Conservation (phyloP, 805 yeast genomes). For the Teunomyces panamensis region DNA sequence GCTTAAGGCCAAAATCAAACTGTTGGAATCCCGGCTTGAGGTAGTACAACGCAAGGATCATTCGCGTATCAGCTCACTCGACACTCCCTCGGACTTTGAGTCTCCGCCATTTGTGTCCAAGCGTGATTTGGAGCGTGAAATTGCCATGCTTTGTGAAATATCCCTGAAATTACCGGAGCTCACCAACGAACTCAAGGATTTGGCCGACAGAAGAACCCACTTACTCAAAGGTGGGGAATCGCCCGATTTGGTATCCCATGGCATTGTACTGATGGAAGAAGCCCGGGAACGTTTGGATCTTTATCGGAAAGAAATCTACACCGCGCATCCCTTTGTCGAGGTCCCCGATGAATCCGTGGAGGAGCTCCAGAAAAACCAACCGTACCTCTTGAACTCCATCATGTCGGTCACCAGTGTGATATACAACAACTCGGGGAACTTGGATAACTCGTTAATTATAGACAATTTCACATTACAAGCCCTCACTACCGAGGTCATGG, state of each 20-base stretch:
- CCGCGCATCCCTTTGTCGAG: constrained; percentile 55
- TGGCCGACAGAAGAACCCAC: constrained; percentile 41
- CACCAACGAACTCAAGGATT: constrained; percentile 45
- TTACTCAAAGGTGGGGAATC: constrained; percentile 23
- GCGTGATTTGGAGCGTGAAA: constrained; percentile 41
- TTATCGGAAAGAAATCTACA: constrained; percentile 48
- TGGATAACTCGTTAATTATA: constrained; percentile 44
- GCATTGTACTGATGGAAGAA: constrained; percentile 56
- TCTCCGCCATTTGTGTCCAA: constrained; percentile 27
- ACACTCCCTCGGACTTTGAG: constrained; percentile 5
- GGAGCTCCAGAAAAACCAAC: constrained; percentile 48
- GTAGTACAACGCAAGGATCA: background rate
- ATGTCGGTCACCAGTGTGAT: constrained; percentile 58
- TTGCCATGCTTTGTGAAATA: constrained; percentile 32
- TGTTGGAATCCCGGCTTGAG: background rate
- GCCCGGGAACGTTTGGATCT: constrained; percentile 52
- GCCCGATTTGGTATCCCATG: constrained; percentile 54
- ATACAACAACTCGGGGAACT: constrained; percentile 27
- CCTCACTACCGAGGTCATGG: constrained; percentile 57
- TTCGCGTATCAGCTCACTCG: background rate
- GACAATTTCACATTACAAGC: constrained; percentile 53
- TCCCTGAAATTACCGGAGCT: constrained; percentile 37
- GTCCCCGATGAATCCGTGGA: constrained; percentile 47
- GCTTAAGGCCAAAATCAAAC: background rate
- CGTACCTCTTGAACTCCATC: constrained; percentile 61